A percentile compares a stretch with the other conserved stretches of the same genome.
phyloP scores from a whole-genome alignment of 2,329 filamentous ascomycete species.

The Aspergillus viridinutans region DNA sequence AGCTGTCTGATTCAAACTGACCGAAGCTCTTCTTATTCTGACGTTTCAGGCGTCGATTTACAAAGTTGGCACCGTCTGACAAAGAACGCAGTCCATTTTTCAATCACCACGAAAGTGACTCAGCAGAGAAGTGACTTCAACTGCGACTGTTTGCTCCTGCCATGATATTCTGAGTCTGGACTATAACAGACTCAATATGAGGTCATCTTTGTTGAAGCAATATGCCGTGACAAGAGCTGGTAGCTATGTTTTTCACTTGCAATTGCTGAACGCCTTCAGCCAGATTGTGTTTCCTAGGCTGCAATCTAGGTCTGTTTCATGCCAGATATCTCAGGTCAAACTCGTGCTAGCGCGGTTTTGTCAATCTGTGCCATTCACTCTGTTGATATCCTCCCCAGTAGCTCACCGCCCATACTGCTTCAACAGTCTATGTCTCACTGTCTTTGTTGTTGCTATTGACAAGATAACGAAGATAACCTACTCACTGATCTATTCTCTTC shows the following conservation, averaged over 20 bases:
- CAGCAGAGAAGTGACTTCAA: background rate
- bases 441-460: background rate
- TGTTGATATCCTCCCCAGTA: conserved; percentile 5
- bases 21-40: background rate
- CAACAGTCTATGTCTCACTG: conserved; percentile 3
- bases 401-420: conserved; percentile 13
- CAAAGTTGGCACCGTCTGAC: background rate
- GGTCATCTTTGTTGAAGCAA: background rate
- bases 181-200: background rate
- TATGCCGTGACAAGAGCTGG: background rate
- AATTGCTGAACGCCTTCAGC: background rate
- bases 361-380: conserved; percentile 1
- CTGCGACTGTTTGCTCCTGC: background rate
- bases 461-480: background rate
- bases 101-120: background rate
- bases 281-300: background rate
- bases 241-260: background rate
- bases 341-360: background rate
- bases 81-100: background rate
- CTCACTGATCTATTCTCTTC: background rate
- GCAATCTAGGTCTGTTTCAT: background rate
- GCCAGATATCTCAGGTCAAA: background rate
- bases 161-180: background rate
- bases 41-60: background rate
- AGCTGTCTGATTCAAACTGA: background rate